Evolutionary conservation across 495 filamentous ascomycete species (phyloP), one percentile per base, ranked within the genome.

Genomic region (Platismatia glauca): DNA sequence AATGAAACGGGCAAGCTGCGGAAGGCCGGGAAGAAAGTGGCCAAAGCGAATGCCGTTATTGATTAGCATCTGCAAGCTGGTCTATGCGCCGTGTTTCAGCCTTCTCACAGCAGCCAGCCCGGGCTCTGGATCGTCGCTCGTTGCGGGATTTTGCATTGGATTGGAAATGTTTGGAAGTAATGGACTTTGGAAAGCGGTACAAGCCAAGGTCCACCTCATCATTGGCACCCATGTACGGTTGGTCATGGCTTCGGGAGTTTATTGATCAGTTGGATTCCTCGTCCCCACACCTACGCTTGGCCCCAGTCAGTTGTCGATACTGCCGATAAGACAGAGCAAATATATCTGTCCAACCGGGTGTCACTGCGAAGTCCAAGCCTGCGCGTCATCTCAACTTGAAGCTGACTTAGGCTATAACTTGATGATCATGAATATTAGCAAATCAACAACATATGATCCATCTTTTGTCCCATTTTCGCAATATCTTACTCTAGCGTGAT

Each of bases 31-130:
- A 75, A 71, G 61, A 41, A 62, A 52, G 65, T 68, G 43, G 81
- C 82, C 34, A 76, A 91, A 16, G 84, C 91, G 27, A 97, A 91
- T 74, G 92, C 94, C 7, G 87, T 87, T 8, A 91, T 96, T 27
- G 95, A 98, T 77, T 77, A 91, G 85, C 70, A 89, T 97, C 68
- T 97, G 93, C 84, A 96, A 95, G 70, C 84, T 93, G 70, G 90
- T 94, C 29, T 95, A 90, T 73, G 85, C 87, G 41, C 93, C 94
- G 20, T 55, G 82, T 95, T n/a, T 74, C 84, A 9, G 76, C 81
- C 4, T 72, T 74, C 4, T 79, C 86, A 63, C 82, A 82, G 64
- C 74, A 82, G 66, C 71, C 81, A 59, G 92, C 92, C 4, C 86
- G 89, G 70, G 80, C 86, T 24, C 76, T 97, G 13, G 94, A 92